These are phyloP conservation scores for Xerocomus minutiporus DNA, from an alignment of 1,284 basidiomycete species.

Conservation along the genomic window DNA sequence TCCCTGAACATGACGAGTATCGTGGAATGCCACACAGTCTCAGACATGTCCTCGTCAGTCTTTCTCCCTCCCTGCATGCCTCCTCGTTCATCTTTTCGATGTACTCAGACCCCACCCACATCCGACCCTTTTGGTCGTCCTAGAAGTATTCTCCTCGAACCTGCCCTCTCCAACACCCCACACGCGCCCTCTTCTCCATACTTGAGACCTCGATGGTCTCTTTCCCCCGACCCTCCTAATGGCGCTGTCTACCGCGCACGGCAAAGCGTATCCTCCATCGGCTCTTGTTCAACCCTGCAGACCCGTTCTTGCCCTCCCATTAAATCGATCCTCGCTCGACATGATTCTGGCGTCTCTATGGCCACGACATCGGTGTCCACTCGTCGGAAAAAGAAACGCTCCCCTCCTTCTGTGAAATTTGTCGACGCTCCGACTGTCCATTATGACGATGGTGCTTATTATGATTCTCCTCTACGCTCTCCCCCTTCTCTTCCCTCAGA, in stretches of 20 bases:
- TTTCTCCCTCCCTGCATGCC: slow-evolving; percentile 2
- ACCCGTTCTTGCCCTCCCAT: slow-evolving; percentile 19
- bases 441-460: slow-evolving; percentile 29
- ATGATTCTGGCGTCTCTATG: slow-evolving; percentile 33
- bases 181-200: slow-evolving; percentile 17
- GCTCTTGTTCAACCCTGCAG: slow-evolving; percentile 29
- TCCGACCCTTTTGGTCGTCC: slow-evolving; percentile 16
- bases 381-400: slow-evolving; percentile 31
- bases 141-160: slow-evolving; percentile 31
- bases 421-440: slow-evolving; percentile 39
- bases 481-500: slow-evolving; percentile 13
- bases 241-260: slow-evolving; percentile 21
- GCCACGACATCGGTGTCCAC: slow-evolving; percentile 28
- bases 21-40: slow-evolving; percentile 28
- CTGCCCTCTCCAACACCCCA: slow-evolving; percentile 1
- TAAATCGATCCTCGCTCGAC: slow-evolving; percentile 34
- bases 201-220: slow-evolving; percentile 19
- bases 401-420: slow-evolving; percentile 42
- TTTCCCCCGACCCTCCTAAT: slow-evolving; percentile 14
- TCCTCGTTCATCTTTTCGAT: slow-evolving; percentile 1
- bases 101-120: slow-evolving; percentile 23
- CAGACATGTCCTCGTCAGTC: slow-evolving; percentile 29
- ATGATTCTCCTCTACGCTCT: slow-evolving; percentile 18
- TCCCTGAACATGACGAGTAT: slow-evolving; percentile 30
- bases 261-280: slow-evolving; percentile 33